phyloP scores from a whole-genome alignment of 1,284 basidiomycete species.

The Singerocomus rubriflavus region DNA sequence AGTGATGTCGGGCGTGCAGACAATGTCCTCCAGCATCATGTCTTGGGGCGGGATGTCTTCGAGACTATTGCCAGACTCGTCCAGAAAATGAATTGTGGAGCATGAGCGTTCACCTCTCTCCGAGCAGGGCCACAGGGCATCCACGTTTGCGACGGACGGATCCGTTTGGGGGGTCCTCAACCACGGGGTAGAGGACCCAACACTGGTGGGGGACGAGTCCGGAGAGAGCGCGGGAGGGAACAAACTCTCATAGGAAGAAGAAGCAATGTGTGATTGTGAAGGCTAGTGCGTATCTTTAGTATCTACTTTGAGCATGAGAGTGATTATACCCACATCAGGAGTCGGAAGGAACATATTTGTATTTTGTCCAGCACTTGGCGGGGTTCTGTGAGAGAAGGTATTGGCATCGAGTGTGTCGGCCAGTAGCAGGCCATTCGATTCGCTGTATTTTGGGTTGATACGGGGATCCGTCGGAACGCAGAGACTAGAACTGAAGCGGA shows the following conservation, averaged over 20 bases:
- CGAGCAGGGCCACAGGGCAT: slow-evolving; percentile 1
- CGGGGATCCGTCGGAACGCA: not conserved
- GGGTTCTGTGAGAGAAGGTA: not conserved
- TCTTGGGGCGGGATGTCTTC: slow-evolving; percentile 17
- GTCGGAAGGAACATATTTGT: not conserved
- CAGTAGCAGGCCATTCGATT: slow-evolving; percentile 15
- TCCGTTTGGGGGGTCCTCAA: slow-evolving; percentile 18
- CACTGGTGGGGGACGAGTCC: slow-evolving; percentile 26
- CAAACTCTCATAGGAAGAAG: not conserved
- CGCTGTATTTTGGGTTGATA: not conserved
- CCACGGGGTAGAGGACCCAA: slow-evolving; percentile 25
- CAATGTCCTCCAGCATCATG: slow-evolving; percentile 24
- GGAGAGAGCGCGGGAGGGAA: slow-evolving; percentile 26
- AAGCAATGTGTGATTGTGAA: not conserved
- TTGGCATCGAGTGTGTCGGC: slow-evolving; percentile 3
- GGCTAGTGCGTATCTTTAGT: slow-evolving; percentile 8
- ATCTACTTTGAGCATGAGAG: not conserved
- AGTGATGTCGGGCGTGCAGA: slow-evolving; percentile 11
- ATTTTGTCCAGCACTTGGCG: not conserved
- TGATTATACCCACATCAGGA: slow-evolving; percentile 12
- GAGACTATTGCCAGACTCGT: slow-evolving; percentile 19
- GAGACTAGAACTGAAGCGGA: slow-evolving; percentile 10
- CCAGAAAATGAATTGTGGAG: slow-evolving; percentile 8
- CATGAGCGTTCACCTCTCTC: not conserved
- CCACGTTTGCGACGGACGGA: not conserved